Evolutionary conservation across 1,284 basidiomycete genomes (phyloP).

Genomic region (Paramarasmius palmivorus): DNA sequence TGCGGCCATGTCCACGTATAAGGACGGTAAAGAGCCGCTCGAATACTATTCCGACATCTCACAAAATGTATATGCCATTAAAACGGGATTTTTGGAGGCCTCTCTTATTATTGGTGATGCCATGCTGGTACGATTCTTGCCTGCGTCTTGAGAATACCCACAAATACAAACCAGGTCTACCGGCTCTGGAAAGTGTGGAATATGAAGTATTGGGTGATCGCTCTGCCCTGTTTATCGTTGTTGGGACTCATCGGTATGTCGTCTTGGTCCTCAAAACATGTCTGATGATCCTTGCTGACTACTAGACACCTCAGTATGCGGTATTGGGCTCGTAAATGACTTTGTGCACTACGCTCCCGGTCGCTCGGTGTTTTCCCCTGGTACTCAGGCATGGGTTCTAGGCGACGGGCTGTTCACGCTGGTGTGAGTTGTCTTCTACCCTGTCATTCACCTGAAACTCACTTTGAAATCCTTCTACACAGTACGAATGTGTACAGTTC

Average conservation of each 20-base stretch:
- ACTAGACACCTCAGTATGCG: not conserved
- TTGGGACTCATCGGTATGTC: conserved; percentile 13
- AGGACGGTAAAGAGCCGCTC: conserved; percentile 4
- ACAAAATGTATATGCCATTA: conserved; percentile 12
- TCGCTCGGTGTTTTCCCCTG: not conserved
- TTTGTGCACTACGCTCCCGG: conserved; percentile 7
- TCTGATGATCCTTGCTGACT: not conserved
- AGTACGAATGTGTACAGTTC: too few relatives aligned
- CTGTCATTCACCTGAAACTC: too few relatives aligned
- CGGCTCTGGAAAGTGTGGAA: conserved; percentile 19
- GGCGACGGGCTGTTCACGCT: not conserved
- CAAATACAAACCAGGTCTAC: conserved; percentile 13
- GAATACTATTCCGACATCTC: conserved; percentile 13
- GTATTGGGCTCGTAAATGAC: conserved; percentile 12
- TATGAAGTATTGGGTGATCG: conserved; percentile 9
- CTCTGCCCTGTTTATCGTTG: conserved; percentile 14
- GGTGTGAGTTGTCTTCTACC: too few relatives aligned
- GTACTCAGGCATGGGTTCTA: not conserved
- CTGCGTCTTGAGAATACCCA: not conserved
- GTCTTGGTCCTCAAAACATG: not conserved
- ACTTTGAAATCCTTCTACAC: too few relatives aligned
- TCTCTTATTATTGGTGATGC: conserved; percentile 13
- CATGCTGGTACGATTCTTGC: conserved; percentile 16
- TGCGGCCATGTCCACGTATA: conserved; percentile 13
- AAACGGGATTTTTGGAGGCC: conserved; percentile 12